phyloP scores from a whole-genome alignment of 129 eudicot genomes.

The Arctium minus region DNA sequence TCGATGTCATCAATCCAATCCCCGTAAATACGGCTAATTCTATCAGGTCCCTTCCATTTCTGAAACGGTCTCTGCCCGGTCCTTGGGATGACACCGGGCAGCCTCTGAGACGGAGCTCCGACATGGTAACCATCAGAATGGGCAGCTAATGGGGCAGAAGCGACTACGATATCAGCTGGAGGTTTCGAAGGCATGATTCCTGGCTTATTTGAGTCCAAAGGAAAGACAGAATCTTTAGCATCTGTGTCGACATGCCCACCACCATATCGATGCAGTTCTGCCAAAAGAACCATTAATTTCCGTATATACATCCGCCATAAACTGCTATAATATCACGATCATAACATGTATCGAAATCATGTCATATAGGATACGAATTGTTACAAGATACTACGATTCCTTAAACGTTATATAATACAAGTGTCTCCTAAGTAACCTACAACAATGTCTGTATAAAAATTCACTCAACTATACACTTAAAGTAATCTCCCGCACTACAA shows the following conservation, averaged over 20 bases:
- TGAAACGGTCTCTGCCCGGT: conserved; percentile 47
- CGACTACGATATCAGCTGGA: conserved; percentile 39
- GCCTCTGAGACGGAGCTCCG: conserved; percentile 66
- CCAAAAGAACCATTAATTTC: conserved; percentile 6
- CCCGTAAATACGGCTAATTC: conserved; percentile 74
- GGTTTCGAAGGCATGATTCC: conserved; percentile 45
- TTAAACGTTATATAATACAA: no score
- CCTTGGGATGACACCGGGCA: conserved; percentile 48
- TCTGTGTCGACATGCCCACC: conserved; percentile 54
- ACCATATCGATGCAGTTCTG: conserved; percentile 68
- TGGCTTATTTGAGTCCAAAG: conserved; percentile 56
- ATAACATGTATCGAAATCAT: neutral
- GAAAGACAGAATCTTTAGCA: conserved; percentile 46
- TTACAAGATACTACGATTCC: no score
- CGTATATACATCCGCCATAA: neutral
- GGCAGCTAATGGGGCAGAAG: conserved; percentile 36
- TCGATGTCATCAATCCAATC: conserved; percentile 85
- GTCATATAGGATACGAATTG: no score
- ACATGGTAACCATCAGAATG: conserved; percentile 66
- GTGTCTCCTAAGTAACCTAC: no score
- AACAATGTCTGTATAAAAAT: no score
- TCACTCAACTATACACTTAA: no score
- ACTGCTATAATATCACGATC: neutral
- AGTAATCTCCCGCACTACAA: no score
- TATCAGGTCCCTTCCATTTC: conserved; percentile 79